Base-by-base conservation (phyloP, 768 basidiomycete species). In the Xanthoconium purpureum region DNA sequence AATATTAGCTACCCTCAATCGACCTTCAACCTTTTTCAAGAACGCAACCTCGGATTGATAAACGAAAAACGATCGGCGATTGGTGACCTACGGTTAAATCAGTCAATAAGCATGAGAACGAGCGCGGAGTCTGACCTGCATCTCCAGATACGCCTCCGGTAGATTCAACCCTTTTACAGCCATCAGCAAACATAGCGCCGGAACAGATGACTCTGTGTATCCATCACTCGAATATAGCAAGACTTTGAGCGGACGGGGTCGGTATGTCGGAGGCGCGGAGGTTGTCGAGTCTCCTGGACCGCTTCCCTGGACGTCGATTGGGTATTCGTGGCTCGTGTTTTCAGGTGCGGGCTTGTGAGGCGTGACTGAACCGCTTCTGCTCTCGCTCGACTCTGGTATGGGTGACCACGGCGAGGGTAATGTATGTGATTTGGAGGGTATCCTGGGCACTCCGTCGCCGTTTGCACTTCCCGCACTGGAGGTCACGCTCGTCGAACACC, bases 141-240 rank as follows among this genome's bases (percentile, higher is more conserved):
- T 80, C 68, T 93, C 87, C 33, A 98, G 77, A 74, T 96, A 98
- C 8, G 94, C 96, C 68, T 95, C 92, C 10, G 94, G 91, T 9
- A 97, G 80, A 47, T 77, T 73, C 36, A 89, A 73, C 18, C 76
- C 74, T 54, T 81, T 82, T 50, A 85, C 74, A 28, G 83, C 83
- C 94, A 98, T 98, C 59, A 97, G 76, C 49, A 96, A 82, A 60
- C 84, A 84, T 51, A 98, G 78, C 20, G 94, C 94, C 50, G 93
- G 84, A 7, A 95, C 85, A 28, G 88, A 89, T 11, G 91, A 89
- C 71, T 98, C 95, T 24, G 96, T 98, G 75, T 96, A 94, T 47
- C 91, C 93, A 69, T 95, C 93, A 17, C 87, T 81, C 17, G 87
- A 89, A 71, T 92, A 90, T 30, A 94, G 70, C 58, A 94, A 79